Evolutionary conservation across 192 early-diverging fungal genomes (phyloP), one percentile per base, ranked within the genome.

Genomic region (Backusella tarrabulga): DNA sequence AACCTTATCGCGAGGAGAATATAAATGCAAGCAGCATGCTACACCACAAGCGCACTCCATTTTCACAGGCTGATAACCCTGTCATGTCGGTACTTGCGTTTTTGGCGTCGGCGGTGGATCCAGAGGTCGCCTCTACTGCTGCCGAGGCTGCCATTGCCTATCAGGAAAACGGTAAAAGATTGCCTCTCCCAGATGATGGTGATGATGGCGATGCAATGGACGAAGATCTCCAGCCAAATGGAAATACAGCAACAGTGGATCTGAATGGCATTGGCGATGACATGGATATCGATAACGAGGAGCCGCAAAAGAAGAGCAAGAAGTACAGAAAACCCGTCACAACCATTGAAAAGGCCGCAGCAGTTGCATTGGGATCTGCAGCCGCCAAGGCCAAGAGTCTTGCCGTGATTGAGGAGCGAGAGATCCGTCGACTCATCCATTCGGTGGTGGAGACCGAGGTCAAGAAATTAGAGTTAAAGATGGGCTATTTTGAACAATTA

Each of bases 81-180:
- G 92, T 97, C 17, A 91, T 99, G 92, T 94, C 93, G 9, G 88
- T 99, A 0, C 92, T 97, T 6, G 93, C 97, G 0, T 98, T 97
- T 69, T 83, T 99, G 69, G 95, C 96, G 0, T 91, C 93, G 12
- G 90, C 95, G 32, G 97, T 99, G n/a, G 91, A 92, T 80, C 96
- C 97, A 0, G 88, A 92, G 15, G 93, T 98, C 2, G 98, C 96
- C 0, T 85, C 89, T 0, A 93, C 95, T 0, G 95, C 94, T 11
- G 96, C 97, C 3, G 88, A 95, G 76, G 93, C 93, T 5, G 96
- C 97, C 1, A 78, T 82, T 34, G 69, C 77, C 29, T 66, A 44
- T 21, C 11, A 81, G 94, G 77, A 87, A 88, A 14, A 89, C 91
- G 82, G 81, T 94, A 73, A 83, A 9, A 19, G 2, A 19, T 21